Conservation (phyloP, 129 eudicot genomes). For the Flaveria ramosissima region DNA sequence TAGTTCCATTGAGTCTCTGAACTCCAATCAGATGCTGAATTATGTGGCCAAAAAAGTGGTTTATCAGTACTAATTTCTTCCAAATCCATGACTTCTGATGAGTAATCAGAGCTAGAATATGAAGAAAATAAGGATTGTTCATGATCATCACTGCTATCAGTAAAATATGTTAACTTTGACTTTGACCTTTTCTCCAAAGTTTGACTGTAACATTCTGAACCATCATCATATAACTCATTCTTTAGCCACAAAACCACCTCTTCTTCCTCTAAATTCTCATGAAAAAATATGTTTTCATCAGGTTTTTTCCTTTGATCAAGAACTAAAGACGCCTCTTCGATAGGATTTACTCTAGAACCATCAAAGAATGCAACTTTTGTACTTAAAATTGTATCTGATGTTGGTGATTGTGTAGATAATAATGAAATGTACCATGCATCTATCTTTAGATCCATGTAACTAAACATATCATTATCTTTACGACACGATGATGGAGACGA, state of each 20-base stretch:
- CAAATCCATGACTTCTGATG: conserved; percentile 41
- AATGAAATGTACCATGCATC: conserved; percentile 38
- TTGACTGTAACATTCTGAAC: conserved; percentile 15
- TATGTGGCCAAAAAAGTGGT: conserved; percentile 60
- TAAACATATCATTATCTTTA: conserved; percentile 20
- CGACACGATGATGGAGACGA: conserved; percentile 43
- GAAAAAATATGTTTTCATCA: conserved; percentile 3
- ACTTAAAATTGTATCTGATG: not conserved
- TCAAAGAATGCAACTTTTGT: conserved; percentile 37
- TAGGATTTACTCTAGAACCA: conserved; percentile 47
- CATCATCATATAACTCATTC: conserved; percentile 21
- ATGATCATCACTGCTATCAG: conserved; percentile 28
- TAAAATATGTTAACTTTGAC: conserved; percentile 24
- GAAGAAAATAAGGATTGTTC: conserved; percentile 27
- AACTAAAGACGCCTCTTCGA: conserved; percentile 46
- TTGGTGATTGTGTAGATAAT: conserved; percentile 39
- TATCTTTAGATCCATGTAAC: conserved; percentile 30
- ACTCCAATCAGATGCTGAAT: conserved; percentile 37
- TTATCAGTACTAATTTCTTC: conserved; percentile 38
- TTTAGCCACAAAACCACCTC: conserved; percentile 43
- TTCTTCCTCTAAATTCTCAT: conserved; percentile 36
- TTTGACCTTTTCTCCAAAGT: conserved; percentile 23
- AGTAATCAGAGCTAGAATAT: conserved; percentile 34
- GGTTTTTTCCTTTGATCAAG: conserved; percentile 25
- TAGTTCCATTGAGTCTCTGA: conserved; percentile 42